Evolutionary conservation across 257 asterid species (phyloP).

Genomic region (Coffea canephora): DNA sequence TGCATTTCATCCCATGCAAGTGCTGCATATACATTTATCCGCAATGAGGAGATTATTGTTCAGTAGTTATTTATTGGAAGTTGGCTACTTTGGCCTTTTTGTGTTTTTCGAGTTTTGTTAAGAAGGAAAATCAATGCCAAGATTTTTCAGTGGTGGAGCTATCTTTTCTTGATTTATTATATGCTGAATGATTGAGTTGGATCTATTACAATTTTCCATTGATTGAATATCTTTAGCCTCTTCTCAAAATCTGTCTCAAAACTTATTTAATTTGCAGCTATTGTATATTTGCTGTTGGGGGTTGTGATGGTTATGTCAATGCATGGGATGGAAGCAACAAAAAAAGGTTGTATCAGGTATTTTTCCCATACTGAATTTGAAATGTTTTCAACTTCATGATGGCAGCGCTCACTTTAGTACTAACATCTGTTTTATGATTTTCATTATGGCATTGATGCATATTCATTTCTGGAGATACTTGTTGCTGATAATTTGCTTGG

Average conservation of each 20-base stretch:
- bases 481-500: background rate
- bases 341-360: conserved; percentile 91
- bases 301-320: conserved; percentile 90
- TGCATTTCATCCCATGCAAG: no score
- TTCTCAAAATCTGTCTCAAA: background rate
- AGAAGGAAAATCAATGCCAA: no score
- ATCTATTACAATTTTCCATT: no score
- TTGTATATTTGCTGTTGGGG: conserved; percentile 94
- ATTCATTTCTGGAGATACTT: background rate
- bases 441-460: background rate
- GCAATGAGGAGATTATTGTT: no score
- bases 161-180: no score
- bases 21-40: no score
- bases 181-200: no score
- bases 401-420: background rate
- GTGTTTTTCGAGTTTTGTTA: no score
- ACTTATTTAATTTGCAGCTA: conserved; percentile 39
- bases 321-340: conserved; percentile 98
- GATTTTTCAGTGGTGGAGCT: no score
- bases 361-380: background rate
- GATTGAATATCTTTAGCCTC: no score
- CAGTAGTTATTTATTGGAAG: no score
- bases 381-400: background rate
- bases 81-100: no score
- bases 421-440: background rate